phyloP scores from a whole-genome alignment of 768 basidiomycete genomes.

The Fibroporia radiculosa region DNA sequence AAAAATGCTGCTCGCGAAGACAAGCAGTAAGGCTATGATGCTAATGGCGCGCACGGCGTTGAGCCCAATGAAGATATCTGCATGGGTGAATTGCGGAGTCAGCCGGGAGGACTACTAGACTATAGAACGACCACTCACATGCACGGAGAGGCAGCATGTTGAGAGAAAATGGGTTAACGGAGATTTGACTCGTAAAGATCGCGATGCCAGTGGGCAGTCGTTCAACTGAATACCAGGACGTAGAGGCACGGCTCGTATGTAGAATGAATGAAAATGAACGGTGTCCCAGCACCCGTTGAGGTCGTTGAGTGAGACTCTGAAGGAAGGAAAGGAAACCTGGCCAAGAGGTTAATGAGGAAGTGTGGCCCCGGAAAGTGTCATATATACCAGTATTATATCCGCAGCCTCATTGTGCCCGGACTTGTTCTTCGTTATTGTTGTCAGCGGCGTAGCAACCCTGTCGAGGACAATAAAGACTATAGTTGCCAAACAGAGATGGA shows the following conservation, averaged over 20 bases:
- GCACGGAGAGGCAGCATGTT: conserved; percentile 38
- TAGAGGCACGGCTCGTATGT: not conserved
- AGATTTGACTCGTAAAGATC: too few relatives aligned
- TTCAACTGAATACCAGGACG: not conserved
- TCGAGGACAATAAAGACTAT: not conserved
- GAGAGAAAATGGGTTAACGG: not conserved
- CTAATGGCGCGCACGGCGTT: conserved; percentile 74
- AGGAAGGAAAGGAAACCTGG: conserved; percentile 10
- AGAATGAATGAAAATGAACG: conserved; percentile 1
- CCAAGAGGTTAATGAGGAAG: conserved; percentile 5
- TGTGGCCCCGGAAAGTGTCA: not conserved
- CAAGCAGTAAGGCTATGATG: conserved; percentile 70
- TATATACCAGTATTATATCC: not conserved
- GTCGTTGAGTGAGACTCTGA: conserved; percentile 10
- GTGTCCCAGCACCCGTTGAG: conserved; percentile 22
- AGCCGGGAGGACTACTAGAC: not conserved
- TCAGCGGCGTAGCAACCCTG: not conserved
- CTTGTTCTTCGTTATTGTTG: not conserved
- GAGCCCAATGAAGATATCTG: conserved; percentile 66
- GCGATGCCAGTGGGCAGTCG: not conserved
- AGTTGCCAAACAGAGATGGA: not conserved
- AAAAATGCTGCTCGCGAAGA: conserved; percentile 73
- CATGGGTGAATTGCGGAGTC: not conserved
- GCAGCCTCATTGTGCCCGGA: not conserved
- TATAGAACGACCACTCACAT: conserved; percentile 29